Evolutionary conservation across 1,284 basidiomycete species (phyloP).

Genomic region (Macrocystidia cucumis): DNA sequence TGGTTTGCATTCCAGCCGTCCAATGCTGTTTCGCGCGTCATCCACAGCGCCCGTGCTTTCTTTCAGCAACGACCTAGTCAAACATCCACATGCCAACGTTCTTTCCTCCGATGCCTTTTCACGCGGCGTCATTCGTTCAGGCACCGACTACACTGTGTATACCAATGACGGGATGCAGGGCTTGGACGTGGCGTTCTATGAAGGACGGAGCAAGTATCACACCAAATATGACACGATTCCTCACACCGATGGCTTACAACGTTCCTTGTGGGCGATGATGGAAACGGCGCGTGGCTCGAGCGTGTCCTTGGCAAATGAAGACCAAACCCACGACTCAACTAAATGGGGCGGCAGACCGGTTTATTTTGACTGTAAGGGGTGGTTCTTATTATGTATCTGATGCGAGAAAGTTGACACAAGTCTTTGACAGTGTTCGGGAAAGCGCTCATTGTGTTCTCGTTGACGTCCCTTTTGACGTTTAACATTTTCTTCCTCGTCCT

Average conservation of each 20-base stretch:
- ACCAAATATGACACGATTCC: slow-evolving; percentile 58
- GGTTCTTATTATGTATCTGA: neutral
- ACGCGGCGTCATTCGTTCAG: slow-evolving; percentile 51
- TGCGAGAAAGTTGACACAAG: slow-evolving; percentile 3
- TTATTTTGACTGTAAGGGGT: slow-evolving; percentile 64
- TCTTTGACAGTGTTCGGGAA: slow-evolving; percentile 48
- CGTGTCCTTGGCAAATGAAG: slow-evolving; percentile 39
- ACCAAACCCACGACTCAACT: slow-evolving; percentile 17
- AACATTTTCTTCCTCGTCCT: slow-evolving; percentile 55
- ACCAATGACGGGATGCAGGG: slow-evolving; percentile 45
- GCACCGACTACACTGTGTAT: slow-evolving; percentile 67
- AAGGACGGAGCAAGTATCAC: slow-evolving; percentile 61
- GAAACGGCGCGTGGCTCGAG: slow-evolving; percentile 52
- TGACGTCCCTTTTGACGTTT: slow-evolving; percentile 40
- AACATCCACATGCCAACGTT: slow-evolving; percentile 63
- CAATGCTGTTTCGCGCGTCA: slow-evolving; percentile 60
- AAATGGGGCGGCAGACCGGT: slow-evolving; percentile 30
- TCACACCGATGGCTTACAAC: slow-evolving; percentile 40
- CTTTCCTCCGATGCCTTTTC: slow-evolving; percentile 60
- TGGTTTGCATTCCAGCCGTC: slow-evolving; percentile 34
- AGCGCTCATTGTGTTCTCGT: slow-evolving; percentile 44
- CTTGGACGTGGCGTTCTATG: slow-evolving; percentile 70
- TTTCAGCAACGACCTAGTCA: slow-evolving; percentile 35
- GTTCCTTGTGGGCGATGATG: slow-evolving; percentile 70
- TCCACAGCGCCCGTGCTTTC: slow-evolving; percentile 43